Base-by-base conservation (phyloP, 306 rosid species). In the Fragaria ananassa region DNA sequence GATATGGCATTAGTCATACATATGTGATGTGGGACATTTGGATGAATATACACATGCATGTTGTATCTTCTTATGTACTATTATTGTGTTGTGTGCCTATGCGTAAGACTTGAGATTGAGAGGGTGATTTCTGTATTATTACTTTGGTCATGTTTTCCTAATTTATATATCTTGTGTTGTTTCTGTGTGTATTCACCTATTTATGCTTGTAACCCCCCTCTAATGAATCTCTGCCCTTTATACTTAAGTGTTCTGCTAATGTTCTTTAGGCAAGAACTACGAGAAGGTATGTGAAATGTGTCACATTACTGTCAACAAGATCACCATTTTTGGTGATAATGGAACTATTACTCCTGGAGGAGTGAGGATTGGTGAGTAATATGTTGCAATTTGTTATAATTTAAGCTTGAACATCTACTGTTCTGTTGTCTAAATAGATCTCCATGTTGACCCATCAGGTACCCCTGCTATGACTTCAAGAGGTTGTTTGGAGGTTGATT, bases 401-500 rank as follows among this genome's bases (percentile, higher is more conserved):
- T 79, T 81, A 25, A 47, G 68, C 2, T 71, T 72, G 37, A 60
- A 35, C 27, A 42, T 31, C 10, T 79, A 37, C 39, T 76, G 31
- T 60, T 12, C 29, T 21, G 65, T 23, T 60, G 79, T 46, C 21
- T 64, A 21, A 68, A 23, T 47, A 3, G 25, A 11, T 70, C 78
- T 69, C 70, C 44, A 18, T 84, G 72, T 23, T 82, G 17, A 63
- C 71, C 72, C 57, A 21, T 74, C 68, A 94, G 98, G 98, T 83
- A 90, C 98, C 60, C 96, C 98, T 64, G 98, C 98, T 60, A 95
- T 95, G 97, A 95, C 97, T 39, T 84, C 97, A 71, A 92, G 98
- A 83, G 98, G 98, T 21, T 94, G 98, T 71, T 70, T 94, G 80
- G 98, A 95, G 90, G 63, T 87, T 21, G 98, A 95, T 83, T 95